Evolutionary conservation across 768 basidiomycete species (phyloP).

Genomic region (Porphyrellus cyaneotinctus): DNA sequence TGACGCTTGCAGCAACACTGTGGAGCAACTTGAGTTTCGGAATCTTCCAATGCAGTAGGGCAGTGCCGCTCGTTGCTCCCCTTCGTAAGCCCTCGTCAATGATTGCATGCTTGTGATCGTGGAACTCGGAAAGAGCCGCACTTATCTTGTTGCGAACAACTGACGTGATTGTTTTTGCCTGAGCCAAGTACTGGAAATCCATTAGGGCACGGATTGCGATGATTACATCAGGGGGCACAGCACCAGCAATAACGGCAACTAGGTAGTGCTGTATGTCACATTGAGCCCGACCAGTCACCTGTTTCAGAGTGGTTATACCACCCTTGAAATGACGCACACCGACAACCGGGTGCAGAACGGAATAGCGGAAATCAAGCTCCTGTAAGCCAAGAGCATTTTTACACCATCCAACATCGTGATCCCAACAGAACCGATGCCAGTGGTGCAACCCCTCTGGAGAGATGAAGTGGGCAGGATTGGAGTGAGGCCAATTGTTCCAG

Average conservation of each 20-base stretch:
- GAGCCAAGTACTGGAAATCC: too few species aligned
- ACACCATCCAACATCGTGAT: not conserved
- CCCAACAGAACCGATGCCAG: not conserved
- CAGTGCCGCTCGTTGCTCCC: not conserved
- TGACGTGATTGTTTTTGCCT: too few species aligned
- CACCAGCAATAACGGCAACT: not conserved
- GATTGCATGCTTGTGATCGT: too few species aligned
- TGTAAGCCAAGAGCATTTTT: not conserved
- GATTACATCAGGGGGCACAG: too few species aligned
- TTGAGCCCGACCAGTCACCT: too few species aligned
- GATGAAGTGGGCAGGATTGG: too few species aligned
- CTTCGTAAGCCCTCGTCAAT: not conserved
- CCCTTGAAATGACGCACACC: not conserved
- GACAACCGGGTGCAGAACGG: not conserved
- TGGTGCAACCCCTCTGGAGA: not conserved
- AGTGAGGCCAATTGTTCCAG: not conserved
- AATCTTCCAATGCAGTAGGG: not conserved
- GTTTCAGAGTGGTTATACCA: not conserved
- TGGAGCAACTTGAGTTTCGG: not conserved
- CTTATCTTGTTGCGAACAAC: not conserved
- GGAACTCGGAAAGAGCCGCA: too few species aligned
- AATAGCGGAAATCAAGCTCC: not conserved
- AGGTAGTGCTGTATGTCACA: not conserved
- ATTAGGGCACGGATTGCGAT: not conserved
- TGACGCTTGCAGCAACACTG: not conserved